Evolutionary conservation across 2,329 filamentous ascomycete species (phyloP), one percentile per base, ranked within the genome.

Genomic region (Kalmusia sp.): DNA sequence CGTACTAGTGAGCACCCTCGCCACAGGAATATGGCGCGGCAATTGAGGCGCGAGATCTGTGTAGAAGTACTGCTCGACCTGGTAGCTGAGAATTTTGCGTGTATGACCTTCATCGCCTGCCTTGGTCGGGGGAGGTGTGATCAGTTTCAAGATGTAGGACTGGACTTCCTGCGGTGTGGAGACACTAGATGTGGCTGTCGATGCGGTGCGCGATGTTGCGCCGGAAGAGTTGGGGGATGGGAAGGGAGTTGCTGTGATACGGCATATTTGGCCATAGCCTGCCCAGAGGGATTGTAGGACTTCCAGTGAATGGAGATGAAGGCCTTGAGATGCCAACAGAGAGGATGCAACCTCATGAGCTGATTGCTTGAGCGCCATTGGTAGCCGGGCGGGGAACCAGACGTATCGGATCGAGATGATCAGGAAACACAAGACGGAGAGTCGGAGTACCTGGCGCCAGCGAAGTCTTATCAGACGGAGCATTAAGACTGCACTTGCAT

Each of bases 11-110:
- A 86, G 52, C 30, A 81, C 84, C 17, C 75, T 70, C 0, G 85
- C 82, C 1, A 87, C 79, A 0, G 79, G 76, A 1, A 83, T 66
- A 0, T 70, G 63, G 0, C 72, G 64, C 1, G 69, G 69, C 14
- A 89, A 67, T 0, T 64, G 65, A 0, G 84, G 81, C 0, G 83
- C 84, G 9, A 89, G 68, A 2, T 81, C 67, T 1, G 74, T 75
- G 65, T 90, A 90, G 59, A 90, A 90, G 59, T 81, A 82, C 62
- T 87, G 85, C 69, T 90, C 87, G 3, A 88, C 84, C 39, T 86
- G 79, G 58, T 90, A 90, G 64, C 85, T 88, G 24, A 89, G 69
- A 53, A 89, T 80, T 64, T 90, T 90, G 6, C 87, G 81, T 0
- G 84, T 61, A 58, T 89, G 86, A 0, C 86, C 85, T 62, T 89